Conservation (phyloP, 768 basidiomycete genomes). For the Gautieria morchelliformis region DNA sequence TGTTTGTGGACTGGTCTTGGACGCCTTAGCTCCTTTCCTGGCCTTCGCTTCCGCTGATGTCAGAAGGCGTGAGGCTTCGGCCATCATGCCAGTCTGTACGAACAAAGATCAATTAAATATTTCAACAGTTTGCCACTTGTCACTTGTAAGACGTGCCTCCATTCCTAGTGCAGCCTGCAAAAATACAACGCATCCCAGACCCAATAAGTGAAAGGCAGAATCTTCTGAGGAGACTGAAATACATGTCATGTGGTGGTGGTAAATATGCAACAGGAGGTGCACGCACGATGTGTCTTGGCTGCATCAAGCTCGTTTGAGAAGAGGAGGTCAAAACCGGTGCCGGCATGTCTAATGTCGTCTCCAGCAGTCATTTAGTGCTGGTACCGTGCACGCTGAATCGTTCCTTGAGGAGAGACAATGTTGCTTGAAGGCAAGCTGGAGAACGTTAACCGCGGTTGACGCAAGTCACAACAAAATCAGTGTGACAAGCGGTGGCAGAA, state of each 20-base stretch:
- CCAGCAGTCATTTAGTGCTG: neutral
- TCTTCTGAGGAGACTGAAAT: slow-evolving; percentile 37
- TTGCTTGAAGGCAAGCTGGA: no score
- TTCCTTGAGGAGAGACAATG: no score
- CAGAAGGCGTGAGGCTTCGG: slow-evolving; percentile 50
- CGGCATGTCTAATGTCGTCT: slow-evolving; percentile 17
- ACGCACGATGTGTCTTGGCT: slow-evolving; percentile 28
- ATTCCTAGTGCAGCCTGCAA: slow-evolving; percentile 73
- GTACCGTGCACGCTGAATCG: neutral
- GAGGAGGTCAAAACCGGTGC: slow-evolving; percentile 54
- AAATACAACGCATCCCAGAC: slow-evolving; percentile 62
- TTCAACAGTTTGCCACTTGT: neutral
- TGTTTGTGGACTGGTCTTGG: slow-evolving; percentile 20
- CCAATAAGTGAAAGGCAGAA: slow-evolving; percentile 66
- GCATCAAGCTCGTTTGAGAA: slow-evolving; percentile 57
- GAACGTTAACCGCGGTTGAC: neutral
- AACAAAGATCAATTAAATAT: neutral
- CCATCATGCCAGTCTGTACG: slow-evolving; percentile 46
- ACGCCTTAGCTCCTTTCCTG: slow-evolving; percentile 36
- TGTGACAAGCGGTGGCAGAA: slow-evolving; percentile 1
- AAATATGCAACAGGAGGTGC: neutral
- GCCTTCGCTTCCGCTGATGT: slow-evolving; percentile 51
- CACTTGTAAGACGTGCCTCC: slow-evolving; percentile 39
- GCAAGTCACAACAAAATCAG: neutral
- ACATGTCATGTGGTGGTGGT: neutral